Percentiles rank a stretch among this genome's conserved stretches.
These are phyloP conservation scores for Phylloporus scabripes DNA, from an alignment of 768 basidiomycete genomes.

Conservation along the genomic window DNA sequence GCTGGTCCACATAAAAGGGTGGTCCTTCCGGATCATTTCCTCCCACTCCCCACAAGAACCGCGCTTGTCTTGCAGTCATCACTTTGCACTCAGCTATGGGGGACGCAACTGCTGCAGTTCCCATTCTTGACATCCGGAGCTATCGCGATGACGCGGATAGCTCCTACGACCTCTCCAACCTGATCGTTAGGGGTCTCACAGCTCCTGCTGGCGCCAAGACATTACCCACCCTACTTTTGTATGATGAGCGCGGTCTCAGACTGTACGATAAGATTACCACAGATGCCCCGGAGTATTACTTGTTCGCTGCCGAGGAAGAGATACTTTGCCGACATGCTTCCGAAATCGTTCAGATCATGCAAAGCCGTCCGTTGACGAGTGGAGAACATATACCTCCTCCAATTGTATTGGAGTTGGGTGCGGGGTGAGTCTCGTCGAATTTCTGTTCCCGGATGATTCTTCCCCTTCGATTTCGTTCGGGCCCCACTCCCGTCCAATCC, in stretches of 20 bases:
- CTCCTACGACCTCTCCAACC: slow-evolving; percentile 33
- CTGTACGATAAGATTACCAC: slow-evolving; percentile 86
- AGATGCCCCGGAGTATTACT: slow-evolving; percentile 77
- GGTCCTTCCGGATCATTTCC: too few relatives aligned
- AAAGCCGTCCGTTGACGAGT: slow-evolving; percentile 29
- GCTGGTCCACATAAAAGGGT: neutral
- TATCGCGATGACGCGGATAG: slow-evolving; percentile 3
- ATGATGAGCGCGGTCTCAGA: slow-evolving; percentile 80
- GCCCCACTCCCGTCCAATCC: neutral
- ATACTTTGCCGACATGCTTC: slow-evolving; percentile 68
- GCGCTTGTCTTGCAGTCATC: neutral
- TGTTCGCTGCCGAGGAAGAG: slow-evolving; percentile 83
- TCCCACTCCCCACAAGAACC: neutral
- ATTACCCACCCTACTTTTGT: slow-evolving; percentile 79
- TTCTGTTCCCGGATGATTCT: neutral
- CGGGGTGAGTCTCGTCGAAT: slow-evolving; percentile 58
- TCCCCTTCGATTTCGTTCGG: neutral
- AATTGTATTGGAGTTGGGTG: slow-evolving; percentile 85
- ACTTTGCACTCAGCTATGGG: slow-evolving; percentile 12
- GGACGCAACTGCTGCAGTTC: slow-evolving; percentile 13
- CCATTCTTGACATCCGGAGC: slow-evolving; percentile 21
- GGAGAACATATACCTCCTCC: slow-evolving; percentile 36
- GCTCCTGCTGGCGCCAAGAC: slow-evolving; percentile 51
- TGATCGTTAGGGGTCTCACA: slow-evolving; percentile 52
- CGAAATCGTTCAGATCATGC: slow-evolving; percentile 74